Evolutionary conservation across 176 grass and related monocot genomes (phyloP), one percentile per base, ranked within the genome.

Genomic region (Aegilops tauschii): DNA sequence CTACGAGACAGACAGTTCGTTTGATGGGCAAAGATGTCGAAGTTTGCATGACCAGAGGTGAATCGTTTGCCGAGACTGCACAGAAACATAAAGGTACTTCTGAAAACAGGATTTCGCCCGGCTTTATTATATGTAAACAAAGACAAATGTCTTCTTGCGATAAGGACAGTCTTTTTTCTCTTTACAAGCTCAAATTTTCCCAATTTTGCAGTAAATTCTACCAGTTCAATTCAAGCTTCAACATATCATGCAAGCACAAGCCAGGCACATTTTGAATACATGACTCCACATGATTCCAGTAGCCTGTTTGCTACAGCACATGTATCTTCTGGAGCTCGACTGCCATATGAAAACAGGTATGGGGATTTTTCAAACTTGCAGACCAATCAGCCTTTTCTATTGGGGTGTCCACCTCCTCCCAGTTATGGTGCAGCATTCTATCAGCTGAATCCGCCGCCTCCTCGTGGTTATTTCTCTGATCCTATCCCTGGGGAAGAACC

Each of bases 11-110:
- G 37, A 91, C 69, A 9, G 14, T 93, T 81, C 89, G 92, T 79
- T 88, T 93, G 83, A 93, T 93, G 92, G 92, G 92, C 56, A 82
- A 90, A 81, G 84, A 89, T 86, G 62, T 93, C 63, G 49, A 83
- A 86, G 80, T 91, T 69, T 85, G 79, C 44, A 73, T 32, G 34
- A 66, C 10, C 50, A 86, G 80, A 81, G 67, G 71, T 61, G 67
- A 80, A 39, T 61, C 29, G 17, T 86, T 62, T 59, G 44, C 83
- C 44, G 89, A 79, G 21, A 70, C 49, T 20, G 27, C 37, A 70
- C 69, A 72, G 82, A 54, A 77, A 68, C 40, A 83, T 44, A 83
- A 34, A 85, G 76, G 28, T 37, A 31, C 70, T 52, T 52, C 14
- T 52, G 5, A 5, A 52, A 52, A 52, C 13, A 52, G 14, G 49